Evolutionary conservation across 2,329 filamentous ascomycete species (phyloP), one percentile per base, ranked within the genome.

Genomic region (Fusarium annulatum): DNA sequence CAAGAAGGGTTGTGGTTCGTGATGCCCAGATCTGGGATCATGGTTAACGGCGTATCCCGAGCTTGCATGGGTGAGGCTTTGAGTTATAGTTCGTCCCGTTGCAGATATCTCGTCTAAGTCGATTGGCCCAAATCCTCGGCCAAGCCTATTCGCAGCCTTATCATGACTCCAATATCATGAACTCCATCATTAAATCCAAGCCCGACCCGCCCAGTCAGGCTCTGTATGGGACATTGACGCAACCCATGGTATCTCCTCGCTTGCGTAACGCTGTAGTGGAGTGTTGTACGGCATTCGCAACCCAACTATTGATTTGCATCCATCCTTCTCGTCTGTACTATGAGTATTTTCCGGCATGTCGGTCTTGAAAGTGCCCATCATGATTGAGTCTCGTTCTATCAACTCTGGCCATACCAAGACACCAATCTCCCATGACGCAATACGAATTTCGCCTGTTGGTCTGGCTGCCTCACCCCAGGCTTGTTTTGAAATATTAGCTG

Each of bases 401-500:
- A 92, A 79, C 12, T 82, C 89, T 1, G 95, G 94, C 93, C 94
- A 97, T 1, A 97, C 87, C 52, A 97, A 79, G 3, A 97, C 93
- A 0, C 95, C 95, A 38, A 94, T 88, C 80, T 97, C 95, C 85
- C 92, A 97, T 36, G 93, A 96, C 65, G 92, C 91, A 34, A 97
- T 89, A 41, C 91, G 88, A 36, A 94, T 84, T 76, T 93, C 88
- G 2, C 89, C 89, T 0, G 86, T 84, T 7, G 84, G 80, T 69
- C 88, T 89, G 3, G 80, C 81, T 6, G 88, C 85, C 42, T 92
- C 90, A 3, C 95, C 95, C 95, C 95, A 97, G 0, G 95, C 95
- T 81, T 97, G 94, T 69, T 92, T 96, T 4, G 93, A 96, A 5
- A 97, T 81, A 75, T 97, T 97, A n/a, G 95, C 94, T n/a, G 93